A percentile compares a stretch with the other conserved stretches of the same genome.
Conservation (phyloP, 306 rosid genomes). For the Oemleria cerasiformis region DNA sequence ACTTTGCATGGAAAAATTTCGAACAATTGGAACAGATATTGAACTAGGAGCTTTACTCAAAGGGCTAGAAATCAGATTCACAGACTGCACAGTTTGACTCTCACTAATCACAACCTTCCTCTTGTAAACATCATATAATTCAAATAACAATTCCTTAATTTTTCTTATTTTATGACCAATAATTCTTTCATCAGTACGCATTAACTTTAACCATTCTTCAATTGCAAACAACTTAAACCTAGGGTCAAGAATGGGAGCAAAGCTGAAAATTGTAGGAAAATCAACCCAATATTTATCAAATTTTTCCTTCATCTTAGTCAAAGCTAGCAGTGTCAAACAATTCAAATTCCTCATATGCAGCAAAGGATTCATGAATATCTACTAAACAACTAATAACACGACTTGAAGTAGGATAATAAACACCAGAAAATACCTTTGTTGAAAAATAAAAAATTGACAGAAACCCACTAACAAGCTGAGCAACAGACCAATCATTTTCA, state of each 20-base stretch:
- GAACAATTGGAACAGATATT: neutral
- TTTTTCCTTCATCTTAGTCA: rapidly evolving
- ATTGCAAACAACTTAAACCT: neutral
- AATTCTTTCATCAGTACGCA: too few relatives aligned
- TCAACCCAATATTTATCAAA: neutral
- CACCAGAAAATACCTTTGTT: neutral
- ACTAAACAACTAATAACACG: too few relatives aligned
- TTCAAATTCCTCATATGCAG: neutral
- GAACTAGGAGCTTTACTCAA: neutral
- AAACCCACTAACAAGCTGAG: neutral
- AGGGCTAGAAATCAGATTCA: neutral
- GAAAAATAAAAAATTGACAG: neutral
- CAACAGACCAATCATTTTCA: neutral
- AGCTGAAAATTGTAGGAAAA: neutral
- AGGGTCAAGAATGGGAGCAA: neutral
- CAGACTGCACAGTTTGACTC: neutral
- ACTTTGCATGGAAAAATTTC: too few relatives aligned
- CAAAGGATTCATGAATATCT: neutral
- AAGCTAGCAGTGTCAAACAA: neutral
- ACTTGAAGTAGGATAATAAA: neutral
- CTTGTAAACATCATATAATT: neutral
- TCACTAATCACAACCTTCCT: neutral
- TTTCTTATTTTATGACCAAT: neutral
- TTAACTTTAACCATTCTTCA: neutral
- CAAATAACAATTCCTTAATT: neutral